Evolutionary conservation across 352 stramenopile genomes (phyloP).

Genomic region (Phytophthora podocarpi): DNA sequence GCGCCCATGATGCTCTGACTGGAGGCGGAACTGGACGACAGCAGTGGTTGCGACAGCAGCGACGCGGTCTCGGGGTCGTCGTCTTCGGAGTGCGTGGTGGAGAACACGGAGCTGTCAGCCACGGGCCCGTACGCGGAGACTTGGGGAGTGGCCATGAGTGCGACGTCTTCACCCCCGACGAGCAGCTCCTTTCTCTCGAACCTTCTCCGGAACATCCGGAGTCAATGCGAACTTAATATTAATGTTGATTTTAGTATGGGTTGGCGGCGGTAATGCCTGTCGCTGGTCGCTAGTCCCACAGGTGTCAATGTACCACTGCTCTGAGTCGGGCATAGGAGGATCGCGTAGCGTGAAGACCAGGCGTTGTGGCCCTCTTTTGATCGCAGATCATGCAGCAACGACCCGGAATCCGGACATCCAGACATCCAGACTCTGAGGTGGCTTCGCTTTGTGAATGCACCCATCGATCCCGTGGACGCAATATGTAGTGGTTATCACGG

Average conservation of each 20-base stretch:
- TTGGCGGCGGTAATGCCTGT: conserved; percentile 16
- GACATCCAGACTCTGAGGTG: no score
- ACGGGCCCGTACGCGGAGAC: conserved; percentile 18
- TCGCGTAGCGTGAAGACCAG: conserved; percentile 18
- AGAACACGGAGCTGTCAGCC: background rate
- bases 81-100: conserved; percentile 19
- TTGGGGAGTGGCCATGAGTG: conserved; percentile 31
- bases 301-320: conserved; percentile 14
- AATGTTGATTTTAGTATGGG: conserved; percentile 12
- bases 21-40: conserved; percentile 5
- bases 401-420: no score
- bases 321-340: conserved; percentile 19
- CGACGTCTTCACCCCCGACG: conserved; percentile 6
- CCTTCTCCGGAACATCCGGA: conserved; percentile 24
- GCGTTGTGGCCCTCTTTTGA: conserved; percentile 6
- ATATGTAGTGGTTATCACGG: no score
- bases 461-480: conserved; percentile 12
- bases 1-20: background rate
- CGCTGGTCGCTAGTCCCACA: conserved; percentile 14
- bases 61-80: conserved; percentile 28
- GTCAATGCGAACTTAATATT: conserved; percentile 16
- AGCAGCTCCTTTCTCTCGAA: conserved; percentile 25
- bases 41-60: conserved; percentile 33
- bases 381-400: conserved; percentile 12
- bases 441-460: conserved; percentile 10